phyloP scores from a whole-genome alignment of 345 rosid species.

The Gossypium thurberi region DNA sequence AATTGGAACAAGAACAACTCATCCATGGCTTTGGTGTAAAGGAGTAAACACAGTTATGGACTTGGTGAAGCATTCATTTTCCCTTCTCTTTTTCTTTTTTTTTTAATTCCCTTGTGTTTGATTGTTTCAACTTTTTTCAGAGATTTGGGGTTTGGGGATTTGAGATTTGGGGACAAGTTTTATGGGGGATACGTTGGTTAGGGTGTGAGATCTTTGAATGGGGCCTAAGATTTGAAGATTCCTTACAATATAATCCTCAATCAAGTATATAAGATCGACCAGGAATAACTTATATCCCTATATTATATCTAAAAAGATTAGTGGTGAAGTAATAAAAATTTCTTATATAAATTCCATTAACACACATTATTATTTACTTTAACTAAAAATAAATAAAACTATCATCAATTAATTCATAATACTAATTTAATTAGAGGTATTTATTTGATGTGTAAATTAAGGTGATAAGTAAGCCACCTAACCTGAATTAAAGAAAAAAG shows the following conservation, averaged over 20 bases:
- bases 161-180: not conserved
- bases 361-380: too few relatives aligned
- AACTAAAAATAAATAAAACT: too few relatives aligned
- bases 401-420: too few relatives aligned
- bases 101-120: too few relatives aligned
- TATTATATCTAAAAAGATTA: not conserved
- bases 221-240: not conserved
- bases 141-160: not conserved
- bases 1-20: constrained; percentile 1
- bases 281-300: too few relatives aligned
- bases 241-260: not conserved
- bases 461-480: not conserved
- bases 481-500: not conserved
- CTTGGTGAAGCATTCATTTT: not conserved
- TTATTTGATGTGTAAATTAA: not conserved
- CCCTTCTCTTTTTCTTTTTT: not conserved
- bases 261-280: not conserved
- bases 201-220: constrained; percentile 6
- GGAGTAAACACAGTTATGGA: not conserved
- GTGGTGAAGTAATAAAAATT: not conserved
- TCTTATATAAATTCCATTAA: too few relatives aligned
- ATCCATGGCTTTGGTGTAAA: constrained; percentile 3
- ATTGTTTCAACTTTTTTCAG: not conserved
- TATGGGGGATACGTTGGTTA: not conserved
- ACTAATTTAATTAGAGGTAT: not conserved